These are phyloP conservation scores for Coemansia sp. DNA, from an alignment of 192 early-diverging fungal species.

Conservation along the genomic window DNA sequence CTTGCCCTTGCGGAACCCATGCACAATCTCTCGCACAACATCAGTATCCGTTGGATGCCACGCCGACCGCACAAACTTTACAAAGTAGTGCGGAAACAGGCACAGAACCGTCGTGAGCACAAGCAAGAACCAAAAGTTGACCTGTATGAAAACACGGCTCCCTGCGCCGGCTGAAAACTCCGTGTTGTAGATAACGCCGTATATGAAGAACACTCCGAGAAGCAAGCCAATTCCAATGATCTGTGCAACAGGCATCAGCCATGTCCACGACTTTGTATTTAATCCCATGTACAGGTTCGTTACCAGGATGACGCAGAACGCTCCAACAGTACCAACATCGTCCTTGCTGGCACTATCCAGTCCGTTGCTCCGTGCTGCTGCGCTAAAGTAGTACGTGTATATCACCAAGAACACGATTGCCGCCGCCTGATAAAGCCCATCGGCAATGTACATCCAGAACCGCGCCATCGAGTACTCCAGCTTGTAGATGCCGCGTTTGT, in stretches of 20 bases:
- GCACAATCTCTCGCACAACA: constrained; percentile 78
- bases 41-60: constrained; percentile 80
- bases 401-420: constrained; percentile 68
- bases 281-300: constrained; percentile 80
- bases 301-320: constrained; percentile 69
- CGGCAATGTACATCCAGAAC: constrained; percentile 75
- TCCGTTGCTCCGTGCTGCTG: constrained; percentile 56
- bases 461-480: constrained; percentile 71
- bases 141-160: constrained; percentile 61
- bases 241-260: constrained; percentile 61
- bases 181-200: constrained; percentile 61
- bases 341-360: constrained; percentile 58
- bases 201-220: constrained; percentile 59
- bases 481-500: constrained; percentile 70
- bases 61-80: constrained; percentile 67
- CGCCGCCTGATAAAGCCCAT: constrained; percentile 72
- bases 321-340: constrained; percentile 70
- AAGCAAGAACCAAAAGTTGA: constrained; percentile 71
- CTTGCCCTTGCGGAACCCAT: constrained; percentile 34
- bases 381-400: constrained; percentile 56
- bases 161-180: constrained; percentile 60
- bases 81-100: constrained; percentile 71
- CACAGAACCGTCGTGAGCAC: constrained; percentile 61
- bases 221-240: constrained; percentile 53
- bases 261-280: constrained; percentile 75